phyloP scores from a whole-genome alignment of 345 rosid genomes.

The Aethionema arabicum region DNA sequence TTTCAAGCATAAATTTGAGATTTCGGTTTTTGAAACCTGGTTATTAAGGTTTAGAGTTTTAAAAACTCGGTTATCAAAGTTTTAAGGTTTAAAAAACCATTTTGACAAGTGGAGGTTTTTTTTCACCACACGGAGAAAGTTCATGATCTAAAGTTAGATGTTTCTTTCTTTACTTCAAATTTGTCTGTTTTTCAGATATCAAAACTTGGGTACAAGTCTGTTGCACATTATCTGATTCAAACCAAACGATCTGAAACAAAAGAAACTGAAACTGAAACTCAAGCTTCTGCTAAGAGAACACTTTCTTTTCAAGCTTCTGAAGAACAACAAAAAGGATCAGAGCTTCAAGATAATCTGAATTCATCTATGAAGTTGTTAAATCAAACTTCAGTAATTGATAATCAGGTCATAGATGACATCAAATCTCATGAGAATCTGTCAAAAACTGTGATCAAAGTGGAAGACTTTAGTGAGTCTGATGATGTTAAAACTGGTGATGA shows the following conservation, averaged over 20 bases:
- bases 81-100: too few species aligned
- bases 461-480: too few species aligned
- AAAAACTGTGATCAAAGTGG: conserved; percentile 18
- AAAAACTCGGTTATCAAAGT: too few species aligned
- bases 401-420: not conserved
- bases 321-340: not conserved
- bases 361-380: conserved; percentile 23
- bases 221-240: conserved; percentile 88
- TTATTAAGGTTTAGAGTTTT: too few species aligned
- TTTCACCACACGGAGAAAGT: too few species aligned
- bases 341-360: conserved; percentile 26
- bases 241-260: conserved; percentile 42
- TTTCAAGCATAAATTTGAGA: too few species aligned
- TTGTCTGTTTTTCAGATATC: conserved; percentile 47
- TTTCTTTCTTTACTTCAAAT: not conserved
- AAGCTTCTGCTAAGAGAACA: conserved; percentile 60
- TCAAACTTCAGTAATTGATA: conserved; percentile 23
- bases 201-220: conserved; percentile 79
- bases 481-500: not conserved
- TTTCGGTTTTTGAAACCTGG: too few species aligned
- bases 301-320: conserved; percentile 46
- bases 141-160: conserved; percentile 1
- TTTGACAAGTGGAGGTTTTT: too few species aligned
- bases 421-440: conserved; percentile 24
- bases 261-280: conserved; percentile 38